Evolutionary conservation across 768 basidiomycete genomes (phyloP), one percentile per base, ranked within the genome.

Genomic region (Suillus decipiens): DNA sequence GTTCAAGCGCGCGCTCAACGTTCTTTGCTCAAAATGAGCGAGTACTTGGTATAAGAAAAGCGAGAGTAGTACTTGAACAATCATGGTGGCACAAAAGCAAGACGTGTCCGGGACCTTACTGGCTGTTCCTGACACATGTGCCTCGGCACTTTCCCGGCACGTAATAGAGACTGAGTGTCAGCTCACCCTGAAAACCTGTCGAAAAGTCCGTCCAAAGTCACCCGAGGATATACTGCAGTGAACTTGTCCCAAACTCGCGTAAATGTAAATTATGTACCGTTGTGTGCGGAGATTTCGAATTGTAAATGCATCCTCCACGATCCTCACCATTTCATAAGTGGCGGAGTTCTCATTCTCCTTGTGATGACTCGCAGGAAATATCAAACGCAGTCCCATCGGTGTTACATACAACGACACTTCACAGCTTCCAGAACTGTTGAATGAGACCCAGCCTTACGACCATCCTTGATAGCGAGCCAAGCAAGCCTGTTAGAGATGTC

Each of bases 401-500:
- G 6, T 31, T 34, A 34, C 33, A 37, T 24, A 37, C 54, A 24
- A n/a, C 22, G 12, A 15, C 15, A 14, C 36, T 5, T 24, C 22
- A 24, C 43, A 10, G 8, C 37, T 36, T 14, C 36, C 22, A 37
- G 22, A 39, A 10, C 37, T 37, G 8, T 19, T 39, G 15, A 11
- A 56, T 5, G 24, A 55, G 1, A 22, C n/a, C n/a, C n/a, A n/a
- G n/a, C 9, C 10, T 54, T 58, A 66, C 19, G 65, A 0, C 78
- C 78, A 11, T 76, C 72, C 71, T 82, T 79, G 56, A 83, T 78
- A 1, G 79, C 76, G n/a, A 69, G 64, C 85, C 85, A 86, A 15
- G 83, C 67, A 10, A 77, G 72, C 61, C 84, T 78, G 36, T 72
- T 74, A 2, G 64, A 71, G 51, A 87, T 72, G 0, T 81, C 83